phyloP scores from a whole-genome alignment of 176 grass and related monocot genomes.

The Cenchrus fungigraminus region DNA sequence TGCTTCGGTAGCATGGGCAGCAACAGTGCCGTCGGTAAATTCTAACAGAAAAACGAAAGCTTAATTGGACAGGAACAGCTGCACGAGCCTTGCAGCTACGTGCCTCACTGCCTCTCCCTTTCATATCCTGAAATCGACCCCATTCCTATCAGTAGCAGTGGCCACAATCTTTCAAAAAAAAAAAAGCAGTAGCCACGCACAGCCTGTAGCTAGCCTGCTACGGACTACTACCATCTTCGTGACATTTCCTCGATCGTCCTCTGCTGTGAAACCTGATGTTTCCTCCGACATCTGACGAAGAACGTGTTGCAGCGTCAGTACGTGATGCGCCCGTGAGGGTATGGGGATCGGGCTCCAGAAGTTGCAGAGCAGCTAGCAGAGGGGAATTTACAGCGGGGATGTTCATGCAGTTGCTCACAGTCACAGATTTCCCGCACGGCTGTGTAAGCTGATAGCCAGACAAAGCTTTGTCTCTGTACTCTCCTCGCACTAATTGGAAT shows the following conservation, averaged over 20 bases:
- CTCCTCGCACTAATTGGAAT: background rate
- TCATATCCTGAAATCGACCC: background rate
- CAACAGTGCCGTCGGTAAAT: background rate
- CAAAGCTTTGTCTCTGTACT: background rate
- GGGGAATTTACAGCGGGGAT: background rate
- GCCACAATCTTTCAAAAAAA: too few species aligned
- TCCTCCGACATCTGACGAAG: too few species aligned
- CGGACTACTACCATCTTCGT: background rate
- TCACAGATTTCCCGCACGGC: too few species aligned
- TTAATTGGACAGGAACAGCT: background rate
- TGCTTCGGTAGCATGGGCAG: background rate
- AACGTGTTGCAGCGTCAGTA: too few species aligned
- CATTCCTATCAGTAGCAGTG: background rate
- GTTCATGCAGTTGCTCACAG: background rate
- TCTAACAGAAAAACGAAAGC: conserved; percentile 19
- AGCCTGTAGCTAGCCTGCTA: background rate
- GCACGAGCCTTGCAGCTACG: background rate
- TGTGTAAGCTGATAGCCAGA: background rate
- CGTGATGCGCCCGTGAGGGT: background rate
- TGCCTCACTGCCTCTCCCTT: background rate
- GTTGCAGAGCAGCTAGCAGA: background rate
- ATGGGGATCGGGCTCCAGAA: background rate
- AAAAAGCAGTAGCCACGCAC: background rate
- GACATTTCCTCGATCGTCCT: background rate
- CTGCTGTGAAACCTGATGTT: too few species aligned